A percentile compares a stretch with the other conserved stretches of the same genome.
These are phyloP conservation scores for Lipomyces oligophaga DNA, from an alignment of 805 yeast genomes.

Conservation along the genomic window DNA sequence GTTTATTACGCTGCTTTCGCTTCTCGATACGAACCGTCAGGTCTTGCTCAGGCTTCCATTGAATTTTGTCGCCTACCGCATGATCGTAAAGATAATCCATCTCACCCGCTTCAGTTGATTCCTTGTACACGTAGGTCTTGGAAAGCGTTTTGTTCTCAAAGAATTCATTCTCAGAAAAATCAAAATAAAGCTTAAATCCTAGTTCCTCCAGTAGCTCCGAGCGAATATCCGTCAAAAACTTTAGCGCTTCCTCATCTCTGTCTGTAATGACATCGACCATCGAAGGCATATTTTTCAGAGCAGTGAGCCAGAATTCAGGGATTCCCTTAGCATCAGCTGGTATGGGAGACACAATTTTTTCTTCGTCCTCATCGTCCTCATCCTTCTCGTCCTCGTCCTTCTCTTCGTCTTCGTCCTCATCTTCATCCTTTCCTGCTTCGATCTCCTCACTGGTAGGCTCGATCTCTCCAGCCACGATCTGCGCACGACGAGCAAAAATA, in stretches of 20 bases:
- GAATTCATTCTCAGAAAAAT: constrained; percentile 69
- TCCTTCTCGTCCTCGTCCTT: constrained; percentile 35
- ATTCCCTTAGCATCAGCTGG: constrained; percentile 59
- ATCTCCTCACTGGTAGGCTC: constrained; percentile 81
- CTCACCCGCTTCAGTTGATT: constrained; percentile 91
- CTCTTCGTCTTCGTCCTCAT: constrained; percentile 42
- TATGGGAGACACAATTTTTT: constrained; percentile 41
- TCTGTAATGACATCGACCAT: constrained; percentile 83
- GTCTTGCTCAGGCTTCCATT: constrained; percentile 82
- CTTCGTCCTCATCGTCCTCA: constrained; percentile 41
- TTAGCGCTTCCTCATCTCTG: constrained; percentile 81
- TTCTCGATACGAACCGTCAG: constrained; percentile 84
- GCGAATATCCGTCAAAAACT: constrained; percentile 62
- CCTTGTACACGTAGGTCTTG: constrained; percentile 91
- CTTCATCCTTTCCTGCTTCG: constrained; percentile 63
- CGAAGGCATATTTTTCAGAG: constrained; percentile 78
- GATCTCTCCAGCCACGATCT: constrained; percentile 63
- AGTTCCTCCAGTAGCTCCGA: constrained; percentile 75
- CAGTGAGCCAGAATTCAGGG: constrained; percentile 96
- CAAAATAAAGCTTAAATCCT: constrained; percentile 84
- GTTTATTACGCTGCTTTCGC: constrained; percentile 94
- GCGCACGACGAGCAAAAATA: constrained; percentile 65
- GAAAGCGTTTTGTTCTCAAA: constrained; percentile 69
- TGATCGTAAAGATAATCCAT: constrained; percentile 86
- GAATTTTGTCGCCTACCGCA: constrained; percentile 84